Evolutionary conservation across 2,329 filamentous ascomycete genomes (phyloP), one percentile per base, ranked within the genome.

Genomic region (Coniochaeta prunicola): DNA sequence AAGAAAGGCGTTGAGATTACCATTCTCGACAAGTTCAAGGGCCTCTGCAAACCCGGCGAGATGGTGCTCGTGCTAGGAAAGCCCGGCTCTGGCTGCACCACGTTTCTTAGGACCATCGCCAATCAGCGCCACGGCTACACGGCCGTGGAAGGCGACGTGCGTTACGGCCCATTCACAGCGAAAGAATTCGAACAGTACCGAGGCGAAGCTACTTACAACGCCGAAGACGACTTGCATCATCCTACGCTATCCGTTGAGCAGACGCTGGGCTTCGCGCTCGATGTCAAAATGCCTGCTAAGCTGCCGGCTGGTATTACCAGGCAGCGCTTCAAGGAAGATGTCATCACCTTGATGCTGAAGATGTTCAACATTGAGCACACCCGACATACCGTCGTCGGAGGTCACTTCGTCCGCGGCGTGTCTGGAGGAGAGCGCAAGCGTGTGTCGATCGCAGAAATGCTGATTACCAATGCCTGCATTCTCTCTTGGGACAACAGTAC

Each of bases 301-400:
- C 80, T 91, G 53, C 89, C 90, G 0, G 83, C 80, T 4, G 90
- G 90, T 24, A 81, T 94, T 65, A 86, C 83, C 40, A 89, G 89
- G 70, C 71, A 89, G 17, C 57, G 62, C 19, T 93, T 93, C 77
- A 92, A 92, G 76, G 80, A 89, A 56, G 85, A 86, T 65, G 85
- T 96, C 59, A 80, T 92, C 61, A 80, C 84, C 19, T 83, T 88
- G 67, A 79, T 96, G 60, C 78, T 96, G 57, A 91, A 90, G 68
- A 94, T 96, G 89, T 96, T 96, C 79, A 94, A 93, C 69, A 96
- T 96, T 58, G 89, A 92, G 71, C 91, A 96, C 71, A 96, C 91
- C 0, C 82, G 85, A 57, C 83, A 92, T 69, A 97, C 92, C 0
- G 85, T 93, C 31, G 91, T 96, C 28, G 92, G 92, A 8, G 89